Base-by-base conservation (phyloP, 2,329 filamentous ascomycete species). In the Penicillium sp. region DNA sequence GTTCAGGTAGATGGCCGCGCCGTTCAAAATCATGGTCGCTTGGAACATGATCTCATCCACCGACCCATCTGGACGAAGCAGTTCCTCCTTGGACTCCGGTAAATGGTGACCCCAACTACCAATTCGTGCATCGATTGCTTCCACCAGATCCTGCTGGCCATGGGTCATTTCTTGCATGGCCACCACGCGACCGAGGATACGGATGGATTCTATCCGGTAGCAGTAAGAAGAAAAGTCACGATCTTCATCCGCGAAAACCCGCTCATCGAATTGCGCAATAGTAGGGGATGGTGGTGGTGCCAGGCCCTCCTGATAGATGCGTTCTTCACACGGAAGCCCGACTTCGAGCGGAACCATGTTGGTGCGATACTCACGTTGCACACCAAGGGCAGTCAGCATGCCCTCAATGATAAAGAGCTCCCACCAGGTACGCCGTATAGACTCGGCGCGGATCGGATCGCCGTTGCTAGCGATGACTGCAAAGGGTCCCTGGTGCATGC, bases 1-100 rank as follows among this genome's bases (percentile, higher is more conserved):
- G 68, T 94, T 89, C 16, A 94, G 81, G 60, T 92, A 84, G 63
- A 94, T 90, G 1, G 86, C 75, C 9, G 81, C 79, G 45, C 74
- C 75, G 53, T 83, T 77, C 48, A 82, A 79, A 64, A 96, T 89
- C 84, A 95, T 93, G 58, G 90, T 88, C 1, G 90, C 92, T 70
- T 95, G 90, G 75, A 96, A 96, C 73, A 96, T 86, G 82, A 96
- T 88, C 73, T 96, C 90, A 69, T 97, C 92, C 10, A 92, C 79
- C 49, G 85, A 81, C 31, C 90, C 87, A 62, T 88, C 84, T 57
- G 83, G 82, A 55, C 85, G 83, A 49, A 95, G 77, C 14, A 89
- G 80, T 56, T 90, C 83, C 51, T 81, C 80, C 74, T 95, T 95
- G 13, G 80, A 80, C 14, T 81, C 78, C 0, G 92, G 92, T 0